Evolutionary conservation across 345 rosid species (phyloP).

Genomic region (Geranium brycei): DNA sequence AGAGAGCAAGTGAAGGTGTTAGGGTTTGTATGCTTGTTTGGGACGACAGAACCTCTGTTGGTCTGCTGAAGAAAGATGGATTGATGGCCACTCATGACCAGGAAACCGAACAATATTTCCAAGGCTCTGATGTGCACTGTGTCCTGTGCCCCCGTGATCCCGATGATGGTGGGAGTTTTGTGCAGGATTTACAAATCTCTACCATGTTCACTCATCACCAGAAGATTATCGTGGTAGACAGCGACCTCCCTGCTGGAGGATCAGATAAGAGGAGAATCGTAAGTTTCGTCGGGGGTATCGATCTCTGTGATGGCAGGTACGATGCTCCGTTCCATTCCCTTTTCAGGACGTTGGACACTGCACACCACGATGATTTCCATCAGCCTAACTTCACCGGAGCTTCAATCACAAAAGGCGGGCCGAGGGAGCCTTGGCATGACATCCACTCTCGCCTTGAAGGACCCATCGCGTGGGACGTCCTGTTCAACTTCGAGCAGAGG

Average conservation of each 20-base stretch:
- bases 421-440: constrained; percentile 99
- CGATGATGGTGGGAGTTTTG: constrained; percentile 91
- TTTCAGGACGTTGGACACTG: constrained; percentile 86
- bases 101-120: constrained; percentile 66
- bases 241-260: constrained; percentile 54
- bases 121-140: constrained; percentile 66
- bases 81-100: constrained; percentile 97
- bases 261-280: constrained; percentile 60
- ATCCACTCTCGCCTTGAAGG: constrained; percentile 95
- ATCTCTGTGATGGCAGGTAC: constrained; percentile 95
- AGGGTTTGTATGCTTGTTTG: constrained; percentile 84
- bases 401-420: constrained; percentile 89
- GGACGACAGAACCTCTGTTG: constrained; percentile 98
- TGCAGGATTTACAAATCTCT: constrained; percentile 73
- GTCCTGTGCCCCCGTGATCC: constrained; percentile 89
- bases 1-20: constrained; percentile 87
- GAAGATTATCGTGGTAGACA: constrained; percentile 88
- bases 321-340: constrained; percentile 88
- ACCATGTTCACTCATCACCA: constrained; percentile 99
- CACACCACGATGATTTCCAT: constrained; percentile 95
- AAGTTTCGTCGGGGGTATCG: constrained; percentile 94
- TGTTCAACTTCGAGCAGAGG: constrained; percentile 90
- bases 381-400: constrained; percentile 82
- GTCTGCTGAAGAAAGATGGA: constrained; percentile 72
- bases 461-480: constrained; percentile 93